Evolutionary conservation across 495 filamentous ascomycete species (phyloP), one percentile per base, ranked within the genome.

Genomic region (Beverwykella pulmonaria): DNA sequence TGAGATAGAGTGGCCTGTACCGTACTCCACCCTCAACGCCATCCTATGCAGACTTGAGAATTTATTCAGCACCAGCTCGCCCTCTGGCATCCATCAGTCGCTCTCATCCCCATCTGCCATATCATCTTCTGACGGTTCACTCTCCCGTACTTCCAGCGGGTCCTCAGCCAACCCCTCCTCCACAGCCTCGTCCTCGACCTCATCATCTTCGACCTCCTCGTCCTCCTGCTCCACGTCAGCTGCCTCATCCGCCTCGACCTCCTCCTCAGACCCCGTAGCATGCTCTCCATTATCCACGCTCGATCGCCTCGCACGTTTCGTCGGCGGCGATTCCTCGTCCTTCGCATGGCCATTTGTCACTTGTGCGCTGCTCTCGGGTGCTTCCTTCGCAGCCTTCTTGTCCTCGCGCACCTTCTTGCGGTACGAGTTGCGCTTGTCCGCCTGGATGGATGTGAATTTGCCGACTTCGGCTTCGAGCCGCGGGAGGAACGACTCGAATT

Each of bases 401-500:
- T 81, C 82, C 46, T 76, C 78, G 63, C 77, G 84, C 10, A 82
- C 81, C 74, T 87, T 87, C 44, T 79, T 77, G 23, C 81, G 69
- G 67, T 83, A 83, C 5, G 77, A 79, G 75, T 84, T 86, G 69
- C 87, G 79, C 78, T 90, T 90, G 57, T 86, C 85, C 27, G 83
- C 82, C 70, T 87, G 85, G 58, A 86, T 80, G 60, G 86, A 84
- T 27, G 80, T 86, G 75, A 84, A 89, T 34, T 76, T 85, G n/a
- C 79, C 65, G 52, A 87, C 82, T 74, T 89, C 86, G 6, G 83
- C 84, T 71, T 88, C 84, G 5, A 88, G 72, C 8, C 84, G 77
- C 22, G 84, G 81, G 1, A 87, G 82, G 77, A 97, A 93, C 39
- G 84, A 84, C 22, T 87, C 88, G 70, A 92, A 92, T 78, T 98